Conservation (phyloP, 1,284 basidiomycete species). For the Heterobasidion occidentale region DNA sequence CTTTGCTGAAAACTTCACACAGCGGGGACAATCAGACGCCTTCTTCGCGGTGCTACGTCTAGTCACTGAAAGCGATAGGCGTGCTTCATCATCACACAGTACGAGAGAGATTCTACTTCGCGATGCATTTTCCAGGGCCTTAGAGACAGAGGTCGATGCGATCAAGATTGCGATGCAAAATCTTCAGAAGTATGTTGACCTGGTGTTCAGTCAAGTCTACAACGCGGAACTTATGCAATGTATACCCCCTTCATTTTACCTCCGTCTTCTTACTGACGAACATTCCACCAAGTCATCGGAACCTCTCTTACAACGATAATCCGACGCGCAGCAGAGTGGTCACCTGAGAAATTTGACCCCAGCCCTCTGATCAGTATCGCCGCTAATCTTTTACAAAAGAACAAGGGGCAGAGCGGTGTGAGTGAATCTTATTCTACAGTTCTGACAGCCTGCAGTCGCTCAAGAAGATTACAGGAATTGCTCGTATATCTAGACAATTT, state of each 20-base stretch:
- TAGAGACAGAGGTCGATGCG: slow-evolving; percentile 39
- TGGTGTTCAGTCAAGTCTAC: not conserved
- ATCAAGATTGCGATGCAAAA: slow-evolving; percentile 49
- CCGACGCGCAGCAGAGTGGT: slow-evolving; percentile 47
- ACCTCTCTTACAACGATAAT: slow-evolving; percentile 43
- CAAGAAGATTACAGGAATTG: slow-evolving; percentile 38
- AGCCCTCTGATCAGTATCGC: slow-evolving; percentile 46
- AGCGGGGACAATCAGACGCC: slow-evolving; percentile 16
- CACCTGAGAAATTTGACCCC: slow-evolving; percentile 38
- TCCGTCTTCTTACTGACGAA: not conserved
- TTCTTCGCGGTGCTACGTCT: slow-evolving; percentile 50
- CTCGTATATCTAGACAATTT: slow-evolving; percentile 48
- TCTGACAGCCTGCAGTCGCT: not conserved
- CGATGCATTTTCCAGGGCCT: slow-evolving; percentile 40
- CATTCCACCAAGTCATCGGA: slow-evolving; percentile 38
- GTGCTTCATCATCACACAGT: slow-evolving; percentile 18
- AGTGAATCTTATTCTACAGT: slow-evolving; percentile 10
- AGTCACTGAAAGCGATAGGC: slow-evolving; percentile 30
- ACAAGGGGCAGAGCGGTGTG: slow-evolving; percentile 52
- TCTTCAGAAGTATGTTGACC: slow-evolving; percentile 40
- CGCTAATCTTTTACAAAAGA: slow-evolving; percentile 46
- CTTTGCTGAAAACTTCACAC: not conserved
- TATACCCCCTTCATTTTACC: slow-evolving; percentile 16
- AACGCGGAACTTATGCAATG: slow-evolving; percentile 40
- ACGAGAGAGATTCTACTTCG: slow-evolving; percentile 47